A percentile compares a stretch with the other conserved stretches of the same genome.
Conservation (phyloP, 495 filamentous ascomycete genomes). For the Rhypophila decipiens region DNA sequence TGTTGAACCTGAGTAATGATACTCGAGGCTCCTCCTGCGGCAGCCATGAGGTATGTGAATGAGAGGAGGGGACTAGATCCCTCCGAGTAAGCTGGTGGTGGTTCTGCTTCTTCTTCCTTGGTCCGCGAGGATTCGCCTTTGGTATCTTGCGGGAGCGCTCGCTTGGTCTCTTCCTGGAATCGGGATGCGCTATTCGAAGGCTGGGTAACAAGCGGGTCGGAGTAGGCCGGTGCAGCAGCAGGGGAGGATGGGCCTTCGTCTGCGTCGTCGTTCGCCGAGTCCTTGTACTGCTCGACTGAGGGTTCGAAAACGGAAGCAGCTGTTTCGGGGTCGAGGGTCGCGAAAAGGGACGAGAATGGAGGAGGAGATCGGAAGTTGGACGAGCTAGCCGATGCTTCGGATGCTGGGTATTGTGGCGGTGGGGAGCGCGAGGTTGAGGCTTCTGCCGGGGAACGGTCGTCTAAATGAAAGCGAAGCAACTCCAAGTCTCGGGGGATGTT, state of each 20-base stretch:
- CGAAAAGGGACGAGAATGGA: conserved; percentile 42
- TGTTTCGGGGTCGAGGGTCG: conserved; percentile 30
- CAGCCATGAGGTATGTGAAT: conserved; percentile 96
- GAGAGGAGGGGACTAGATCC: conserved; percentile 84
- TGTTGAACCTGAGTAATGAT: conserved; percentile 99
- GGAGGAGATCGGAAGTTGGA: conserved; percentile 44
- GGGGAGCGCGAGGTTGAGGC: conserved; percentile 38
- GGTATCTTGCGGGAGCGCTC: conserved; percentile 68
- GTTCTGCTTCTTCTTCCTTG: conserved; percentile 77
- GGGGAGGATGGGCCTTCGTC: conserved; percentile 36
- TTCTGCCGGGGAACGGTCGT: conserved; percentile 30
- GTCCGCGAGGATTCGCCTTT: conserved; percentile 63
- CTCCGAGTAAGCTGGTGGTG: conserved; percentile 94
- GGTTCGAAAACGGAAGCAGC: conserved; percentile 32
- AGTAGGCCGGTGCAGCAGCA: conserved; percentile 54
- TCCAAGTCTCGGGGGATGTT: conserved; percentile 22
- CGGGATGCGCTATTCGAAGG: conserved; percentile 31
- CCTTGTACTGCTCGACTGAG: conserved; percentile 34
- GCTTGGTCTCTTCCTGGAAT: conserved; percentile 66
- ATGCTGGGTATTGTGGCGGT: conserved; percentile 55
- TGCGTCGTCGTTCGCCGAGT: conserved; percentile 15
- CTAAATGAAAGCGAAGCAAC: conserved; percentile 26
- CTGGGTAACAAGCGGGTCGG: conserved; percentile 31
- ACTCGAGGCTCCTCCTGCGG: conserved; percentile 91
- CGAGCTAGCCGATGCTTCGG: conserved; percentile 51